Base-by-base conservation (phyloP, 257 asterid species). In the Scutellaria minor region DNA sequence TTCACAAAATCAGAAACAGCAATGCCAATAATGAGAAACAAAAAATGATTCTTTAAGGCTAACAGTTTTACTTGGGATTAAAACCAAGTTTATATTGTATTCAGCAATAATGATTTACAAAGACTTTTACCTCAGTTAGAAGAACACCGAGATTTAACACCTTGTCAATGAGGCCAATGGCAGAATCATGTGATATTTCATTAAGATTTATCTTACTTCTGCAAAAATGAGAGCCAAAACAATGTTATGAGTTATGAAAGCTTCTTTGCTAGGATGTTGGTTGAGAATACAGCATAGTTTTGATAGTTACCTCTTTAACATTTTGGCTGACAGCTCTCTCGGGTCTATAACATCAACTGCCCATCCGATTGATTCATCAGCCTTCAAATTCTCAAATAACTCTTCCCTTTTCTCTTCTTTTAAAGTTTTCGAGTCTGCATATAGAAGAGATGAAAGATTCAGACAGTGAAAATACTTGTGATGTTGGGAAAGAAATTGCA, bases 381-480 rank as follows among this genome's bases (percentile, higher is more conserved):
- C 77, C 82, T 90, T 94, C 84, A 94, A 79, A 65, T 64, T 90
- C 84, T 89, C 96, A 72, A 94, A 94, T 63, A 94, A 76, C 83
- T 88, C 98, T 82, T 94, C 99, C 83, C 99, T 88, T 90, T 87
- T 90, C 82, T 91, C 96, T 81, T 91, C 99, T 75, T 92, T 94
- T 35, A 94, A 78, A 18, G 98, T 94, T 83, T 94, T 94, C 3
- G 99, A 94, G 82, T 94, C 99, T 94, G 79, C 78, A 71, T 67
- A 0, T 18, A 56, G 71, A 66, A 64, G 42, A 47, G 12, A 27
- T 31, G 5, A 12, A 75, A 24, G 69, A 31, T 47, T 11, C 47
- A 68, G 65, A 27, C 9, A 10, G 45, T 27, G 51, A 24, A 73
- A 47, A 66, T 45, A 72, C 9, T 59, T 59, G 1, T 40, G 6